Conservation (phyloP, 148 eudicot genomes). For the Cornus florida region DNA sequence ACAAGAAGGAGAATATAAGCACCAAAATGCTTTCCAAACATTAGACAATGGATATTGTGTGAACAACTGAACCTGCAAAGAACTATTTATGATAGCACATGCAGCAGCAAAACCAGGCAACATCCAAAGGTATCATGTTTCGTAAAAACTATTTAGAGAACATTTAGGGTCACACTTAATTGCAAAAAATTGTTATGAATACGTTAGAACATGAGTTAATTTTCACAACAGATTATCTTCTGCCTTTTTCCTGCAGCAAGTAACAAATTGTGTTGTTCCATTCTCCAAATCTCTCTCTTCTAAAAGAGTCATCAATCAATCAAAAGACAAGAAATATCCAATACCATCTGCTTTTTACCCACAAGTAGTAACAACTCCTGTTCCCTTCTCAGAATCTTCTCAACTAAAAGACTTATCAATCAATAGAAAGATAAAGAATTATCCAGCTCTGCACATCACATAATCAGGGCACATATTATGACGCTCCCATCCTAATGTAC, state of each 20-base stretch:
- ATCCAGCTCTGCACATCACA: not conserved
- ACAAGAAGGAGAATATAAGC: not conserved
- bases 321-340: not conserved
- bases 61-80: not conserved
- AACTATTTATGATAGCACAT: not conserved
- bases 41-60: not conserved
- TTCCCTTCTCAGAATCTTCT: not conserved
- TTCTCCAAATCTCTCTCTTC: not conserved
- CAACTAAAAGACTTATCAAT: not conserved
- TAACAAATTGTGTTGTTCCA: not conserved
- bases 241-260: not conserved
- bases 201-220: too few species aligned
- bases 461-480: not conserved
- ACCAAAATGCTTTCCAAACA: not conserved
- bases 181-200: too few species aligned
- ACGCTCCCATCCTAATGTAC: not conserved
- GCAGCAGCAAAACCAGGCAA: not conserved
- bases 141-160: too few species aligned
- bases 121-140: too few species aligned
- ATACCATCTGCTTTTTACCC: not conserved
- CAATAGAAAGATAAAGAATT: too few species aligned
- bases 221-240: not conserved
- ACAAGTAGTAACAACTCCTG: not conserved
- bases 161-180: too few species aligned
- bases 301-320: not conserved